Evolutionary conservation across 768 basidiomycete genomes (phyloP).

Genomic region (Lentinula raphanica): DNA sequence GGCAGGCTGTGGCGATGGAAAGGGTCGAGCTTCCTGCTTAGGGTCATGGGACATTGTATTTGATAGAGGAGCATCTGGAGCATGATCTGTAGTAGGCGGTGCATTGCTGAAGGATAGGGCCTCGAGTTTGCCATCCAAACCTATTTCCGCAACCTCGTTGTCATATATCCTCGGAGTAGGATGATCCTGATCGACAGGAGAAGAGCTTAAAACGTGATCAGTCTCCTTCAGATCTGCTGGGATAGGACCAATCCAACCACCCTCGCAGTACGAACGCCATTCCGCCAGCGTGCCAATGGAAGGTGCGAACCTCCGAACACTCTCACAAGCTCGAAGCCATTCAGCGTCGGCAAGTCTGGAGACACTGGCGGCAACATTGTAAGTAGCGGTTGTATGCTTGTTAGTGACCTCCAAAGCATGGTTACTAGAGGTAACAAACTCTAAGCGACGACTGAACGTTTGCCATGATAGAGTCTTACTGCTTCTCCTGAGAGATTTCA

Average conservation of each 20-base stretch:
- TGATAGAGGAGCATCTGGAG: neutral
- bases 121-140: neutral
- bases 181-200: slow-evolving; percentile 6
- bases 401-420: slow-evolving; percentile 61
- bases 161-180: neutral
- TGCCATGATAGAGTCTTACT: slow-evolving; percentile 38
- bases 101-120: neutral
- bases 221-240: slow-evolving; percentile 39
- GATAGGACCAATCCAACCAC: slow-evolving; percentile 55
- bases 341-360: slow-evolving; percentile 74
- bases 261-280: slow-evolving; percentile 73
- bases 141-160: neutral
- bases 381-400: slow-evolving; percentile 52
- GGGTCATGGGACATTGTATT: neutral
- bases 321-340: slow-evolving; percentile 70
- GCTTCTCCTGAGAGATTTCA: slow-evolving; percentile 76
- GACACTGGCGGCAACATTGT: slow-evolving; percentile 57
- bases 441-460: neutral
- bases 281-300: slow-evolving; percentile 66
- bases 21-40: neutral
- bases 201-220: slow-evolving; percentile 11
- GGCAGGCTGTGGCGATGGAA: neutral
- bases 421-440: slow-evolving; percentile 39
- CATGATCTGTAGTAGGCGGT: neutral
- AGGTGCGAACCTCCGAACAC: slow-evolving; percentile 61